Evolutionary conservation across 2,329 filamentous ascomycete genomes (phyloP).

Genomic region (Alternaria sp.): DNA sequence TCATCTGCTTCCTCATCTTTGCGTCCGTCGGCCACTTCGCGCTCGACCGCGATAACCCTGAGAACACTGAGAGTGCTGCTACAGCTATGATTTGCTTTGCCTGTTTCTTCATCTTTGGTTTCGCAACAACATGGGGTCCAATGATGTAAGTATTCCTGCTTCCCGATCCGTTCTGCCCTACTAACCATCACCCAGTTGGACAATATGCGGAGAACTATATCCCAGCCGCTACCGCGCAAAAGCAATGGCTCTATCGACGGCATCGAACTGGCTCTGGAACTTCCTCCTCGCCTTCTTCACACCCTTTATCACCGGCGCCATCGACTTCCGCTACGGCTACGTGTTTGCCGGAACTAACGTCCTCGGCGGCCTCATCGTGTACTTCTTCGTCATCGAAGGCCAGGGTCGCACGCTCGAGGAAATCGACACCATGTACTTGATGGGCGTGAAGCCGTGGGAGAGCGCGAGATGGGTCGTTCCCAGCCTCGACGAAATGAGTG

Average conservation of each 20-base stretch:
- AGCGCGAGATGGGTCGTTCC: constrained; percentile 61
- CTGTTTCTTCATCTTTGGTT: constrained; percentile 72
- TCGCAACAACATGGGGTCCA: constrained; percentile 74
- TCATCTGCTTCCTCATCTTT: constrained; percentile 66
- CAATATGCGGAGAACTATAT: constrained; percentile 71
- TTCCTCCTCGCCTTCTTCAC: constrained; percentile 71
- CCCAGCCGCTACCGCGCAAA: constrained; percentile 62
- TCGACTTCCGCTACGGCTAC: constrained; percentile 77
- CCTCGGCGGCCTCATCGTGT: constrained; percentile 70
- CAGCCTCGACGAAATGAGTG: constrained; percentile 37
- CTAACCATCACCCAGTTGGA: constrained; percentile 60
- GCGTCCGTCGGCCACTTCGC: constrained; percentile 56
- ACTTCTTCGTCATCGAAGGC: constrained; percentile 80
- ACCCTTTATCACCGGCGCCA: constrained; percentile 75
- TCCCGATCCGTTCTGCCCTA: too few relatives aligned
- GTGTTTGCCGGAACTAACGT: constrained; percentile 78
- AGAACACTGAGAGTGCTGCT: constrained; percentile 46
- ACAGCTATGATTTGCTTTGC: constrained; percentile 72
- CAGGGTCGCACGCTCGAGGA: constrained; percentile 79
- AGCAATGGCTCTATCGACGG: constrained; percentile 55
- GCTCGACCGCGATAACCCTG: constrained; percentile 45
- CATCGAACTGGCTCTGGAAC: constrained; percentile 56
- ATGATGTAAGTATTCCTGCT: constrained; percentile 54
- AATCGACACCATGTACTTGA: constrained; percentile 67
- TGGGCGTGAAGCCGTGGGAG: constrained; percentile 68